Evolutionary conservation across 768 basidiomycete species (phyloP), one percentile per base, ranked within the genome.

Genomic region (Leccinum subgranulosum): DNA sequence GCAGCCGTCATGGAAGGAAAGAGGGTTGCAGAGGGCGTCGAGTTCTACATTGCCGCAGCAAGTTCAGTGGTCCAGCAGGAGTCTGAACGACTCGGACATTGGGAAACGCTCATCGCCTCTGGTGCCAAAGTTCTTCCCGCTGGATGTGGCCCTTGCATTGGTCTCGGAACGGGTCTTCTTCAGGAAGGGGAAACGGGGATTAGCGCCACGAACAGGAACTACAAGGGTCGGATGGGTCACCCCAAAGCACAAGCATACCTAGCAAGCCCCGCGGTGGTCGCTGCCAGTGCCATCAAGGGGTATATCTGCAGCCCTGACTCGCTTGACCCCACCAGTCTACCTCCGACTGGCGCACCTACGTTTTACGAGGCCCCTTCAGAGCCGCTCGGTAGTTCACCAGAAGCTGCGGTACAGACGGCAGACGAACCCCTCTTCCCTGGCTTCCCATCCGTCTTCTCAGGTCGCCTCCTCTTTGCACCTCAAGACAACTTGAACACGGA

Each of bases 401-500:
- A 70, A 1, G 58, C 69, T 3, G 64, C 74, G 19, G 55, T 64
- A 5, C 65, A 59, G 9, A 46, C 7, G 12, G 60, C 75, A 19
- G 75, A 72, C 41, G 94, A 95, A 63, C 79, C 86, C 2, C 80
- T 95, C 25, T 77, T 93, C 31, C 77, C 85, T 4, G 87, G 87
- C 1, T 98, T 99, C 81, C 97, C 97, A 1, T 70, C 82, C 17
- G 74, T 77, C 27, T 97, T 99, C 74, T 73, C 82, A 0, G 97
- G 97, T 1, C 85, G 87, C 0, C 75, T 98, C n/a, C 75, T 98
- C 43, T 99, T 98, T 66, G 83, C 86, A 0, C 97, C 97, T 0
- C 94, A 98, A 67, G 97, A 99, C 73, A 99, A 99, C 69, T 74
- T 99, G 59, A 98, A 95, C 72, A 99, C 97, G 1, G 97, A 99